Evolutionary conservation across 768 basidiomycete genomes (phyloP).

Genomic region (Fistulinella prunicolor): DNA sequence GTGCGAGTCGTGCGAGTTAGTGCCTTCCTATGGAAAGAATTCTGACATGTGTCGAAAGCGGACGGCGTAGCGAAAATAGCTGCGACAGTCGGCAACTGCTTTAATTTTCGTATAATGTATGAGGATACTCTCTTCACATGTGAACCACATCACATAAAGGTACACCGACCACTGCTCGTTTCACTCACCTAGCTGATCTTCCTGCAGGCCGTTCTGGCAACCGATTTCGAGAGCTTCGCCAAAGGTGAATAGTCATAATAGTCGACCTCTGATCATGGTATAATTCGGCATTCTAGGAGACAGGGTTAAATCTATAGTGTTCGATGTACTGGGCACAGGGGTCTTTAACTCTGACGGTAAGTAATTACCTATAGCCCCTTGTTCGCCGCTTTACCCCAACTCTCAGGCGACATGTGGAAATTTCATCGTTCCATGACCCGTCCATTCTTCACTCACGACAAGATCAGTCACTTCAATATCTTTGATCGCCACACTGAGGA

Average conservation of each 20-base stretch:
- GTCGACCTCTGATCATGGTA: background rate
- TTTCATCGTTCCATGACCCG: constrained; percentile 65
- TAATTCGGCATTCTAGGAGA: constrained; percentile 12
- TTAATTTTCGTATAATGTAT: constrained; percentile 46
- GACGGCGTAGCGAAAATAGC: constrained; percentile 41
- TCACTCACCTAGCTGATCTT: background rate
- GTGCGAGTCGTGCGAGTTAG: too few species aligned
- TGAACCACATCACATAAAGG: constrained; percentile 55
- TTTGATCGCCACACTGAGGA: constrained; percentile 55
- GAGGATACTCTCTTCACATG: constrained; percentile 45
- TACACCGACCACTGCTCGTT: background rate
- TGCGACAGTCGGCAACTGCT: constrained; percentile 39
- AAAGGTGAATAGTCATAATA: constrained; percentile 41
- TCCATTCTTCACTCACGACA: constrained; percentile 60
- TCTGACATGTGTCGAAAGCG: constrained; percentile 26
- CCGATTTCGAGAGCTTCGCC: constrained; percentile 56
- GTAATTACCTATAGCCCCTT: constrained; percentile 1
- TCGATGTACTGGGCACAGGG: constrained; percentile 55
- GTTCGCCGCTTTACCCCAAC: constrained; percentile 2
- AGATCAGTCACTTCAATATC: constrained; percentile 57
- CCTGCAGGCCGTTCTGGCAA: constrained; percentile 43
- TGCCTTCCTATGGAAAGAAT: too few species aligned
- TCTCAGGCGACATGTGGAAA: constrained; percentile 49
- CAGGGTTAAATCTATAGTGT: constrained; percentile 43
- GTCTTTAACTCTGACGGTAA: constrained; percentile 69